A percentile compares a stretch with the other conserved stretches of the same genome.
These are phyloP conservation scores for Passalora sequoiae DNA, from an alignment of 2,329 filamentous ascomycete genomes.

Conservation along the genomic window DNA sequence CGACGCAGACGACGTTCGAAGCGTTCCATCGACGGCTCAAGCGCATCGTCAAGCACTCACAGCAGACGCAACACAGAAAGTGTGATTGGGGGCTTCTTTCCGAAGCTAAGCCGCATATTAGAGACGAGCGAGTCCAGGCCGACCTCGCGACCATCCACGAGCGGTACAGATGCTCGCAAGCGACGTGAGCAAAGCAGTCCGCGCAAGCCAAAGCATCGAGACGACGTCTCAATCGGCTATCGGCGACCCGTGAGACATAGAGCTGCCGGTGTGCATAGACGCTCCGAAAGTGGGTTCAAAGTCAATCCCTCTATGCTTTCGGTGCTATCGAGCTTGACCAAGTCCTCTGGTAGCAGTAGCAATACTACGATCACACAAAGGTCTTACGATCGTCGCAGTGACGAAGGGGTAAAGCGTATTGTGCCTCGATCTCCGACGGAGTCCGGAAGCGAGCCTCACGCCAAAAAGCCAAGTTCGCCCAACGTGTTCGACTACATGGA, in stretches of 20 bases:
- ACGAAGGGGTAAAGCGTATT: slow-evolving; percentile 12
- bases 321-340: slow-evolving; percentile 39
- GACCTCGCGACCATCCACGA: slow-evolving; percentile 14
- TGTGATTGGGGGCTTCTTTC: slow-evolving; percentile 32
- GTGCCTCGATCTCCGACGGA: slow-evolving; percentile 10
- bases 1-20: slow-evolving; percentile 12
- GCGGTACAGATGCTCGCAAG: slow-evolving; percentile 16
- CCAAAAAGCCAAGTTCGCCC: slow-evolving; percentile 16
- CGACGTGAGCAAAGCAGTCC: slow-evolving; percentile 13
- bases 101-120: slow-evolving; percentile 39
- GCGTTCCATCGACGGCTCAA: slow-evolving; percentile 11
- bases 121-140: slow-evolving; percentile 33
- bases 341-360: slow-evolving; percentile 38
- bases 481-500: slow-evolving; percentile 32
- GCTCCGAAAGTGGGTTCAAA: slow-evolving; percentile 29
- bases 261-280: slow-evolving; percentile 33
- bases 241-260: slow-evolving; percentile 31
- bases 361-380: slow-evolving; percentile 44
- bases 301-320: slow-evolving; percentile 41
- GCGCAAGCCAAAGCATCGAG: slow-evolving; percentile 15
- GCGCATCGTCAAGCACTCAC: slow-evolving; percentile 11
- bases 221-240: slow-evolving; percentile 17
- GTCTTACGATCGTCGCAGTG: slow-evolving; percentile 35
- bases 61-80: slow-evolving; percentile 17
- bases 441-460: slow-evolving; percentile 11